Conservation (phyloP, 352 stramenopile species). For the Phytophthora boehmeriae region DNA sequence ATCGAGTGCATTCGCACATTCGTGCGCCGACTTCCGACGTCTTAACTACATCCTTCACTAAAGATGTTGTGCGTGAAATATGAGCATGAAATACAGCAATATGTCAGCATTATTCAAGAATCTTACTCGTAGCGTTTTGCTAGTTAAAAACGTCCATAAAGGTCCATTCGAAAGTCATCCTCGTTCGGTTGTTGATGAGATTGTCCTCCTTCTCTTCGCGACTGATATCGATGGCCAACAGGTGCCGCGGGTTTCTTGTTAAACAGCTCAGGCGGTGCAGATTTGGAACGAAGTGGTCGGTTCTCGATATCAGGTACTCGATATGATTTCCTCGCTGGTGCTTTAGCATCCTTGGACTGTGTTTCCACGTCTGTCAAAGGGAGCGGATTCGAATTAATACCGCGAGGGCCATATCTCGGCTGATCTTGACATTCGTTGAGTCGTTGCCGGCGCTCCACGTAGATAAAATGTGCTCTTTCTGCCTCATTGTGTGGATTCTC, state of each 20-base stretch:
- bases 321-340: background rate
- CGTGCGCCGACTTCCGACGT: constrained; percentile 2
- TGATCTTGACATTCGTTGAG: constrained; percentile 17
- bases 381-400: background rate
- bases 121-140: background rate
- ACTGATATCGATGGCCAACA: constrained; percentile 11
- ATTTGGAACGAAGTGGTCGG: background rate
- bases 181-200: constrained; percentile 11
- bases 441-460: constrained; percentile 23
- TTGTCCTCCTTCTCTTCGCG: background rate
- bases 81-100: background rate
- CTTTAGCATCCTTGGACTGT: constrained; percentile 3
- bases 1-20: constrained; percentile 53
- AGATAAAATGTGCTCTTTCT: constrained; percentile 28
- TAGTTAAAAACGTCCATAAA: constrained; percentile 41
- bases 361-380: background rate
- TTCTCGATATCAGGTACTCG: constrained; percentile 1
- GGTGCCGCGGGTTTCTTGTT: constrained; percentile 9
- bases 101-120: no score
- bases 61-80: background rate
- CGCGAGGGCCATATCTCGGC: constrained; percentile 5
- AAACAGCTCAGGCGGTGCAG: constrained; percentile 7
- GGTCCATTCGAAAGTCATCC: constrained; percentile 35
- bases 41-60: background rate
- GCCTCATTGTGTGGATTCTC: constrained; percentile 21